phyloP scores from a whole-genome alignment of 257 asterid genomes.

The Voacanga thouarsii region DNA sequence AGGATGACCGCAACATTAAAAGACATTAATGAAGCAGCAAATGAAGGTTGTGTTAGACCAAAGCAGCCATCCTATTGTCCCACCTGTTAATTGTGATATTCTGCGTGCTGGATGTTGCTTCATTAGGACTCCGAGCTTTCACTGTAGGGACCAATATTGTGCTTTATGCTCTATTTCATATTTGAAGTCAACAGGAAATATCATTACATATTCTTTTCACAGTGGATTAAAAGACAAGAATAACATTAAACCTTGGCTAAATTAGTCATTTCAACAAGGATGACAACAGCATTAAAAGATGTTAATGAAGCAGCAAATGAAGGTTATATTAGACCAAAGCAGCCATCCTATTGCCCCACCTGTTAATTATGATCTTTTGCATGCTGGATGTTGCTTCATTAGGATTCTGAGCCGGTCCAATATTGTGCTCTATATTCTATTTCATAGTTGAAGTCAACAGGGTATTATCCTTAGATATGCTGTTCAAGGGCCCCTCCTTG shows the following conservation, averaged over 20 bases:
- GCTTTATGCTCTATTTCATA: neutral
- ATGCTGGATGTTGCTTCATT: neutral
- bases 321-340: neutral
- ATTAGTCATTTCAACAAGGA: neutral
- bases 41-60: neutral
- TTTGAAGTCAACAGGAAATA: neutral
- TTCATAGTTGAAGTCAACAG: too few relatives aligned
- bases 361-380: too few relatives aligned
- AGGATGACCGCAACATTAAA: too few relatives aligned
- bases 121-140: neutral
- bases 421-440: too few relatives aligned
- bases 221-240: neutral
- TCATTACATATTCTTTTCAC: neutral
- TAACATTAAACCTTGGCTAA: neutral
- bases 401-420: neutral
- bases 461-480: neutral
- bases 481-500: neutral
- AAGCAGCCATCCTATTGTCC: neutral
- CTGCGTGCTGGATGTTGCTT: neutral
- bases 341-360: neutral
- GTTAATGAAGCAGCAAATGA: neutral
- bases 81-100: too few relatives aligned
- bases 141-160: neutral
- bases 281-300: too few relatives aligned
- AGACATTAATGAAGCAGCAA: neutral